Conservation (phyloP, 768 basidiomycete species). For the Zangia roseola region DNA sequence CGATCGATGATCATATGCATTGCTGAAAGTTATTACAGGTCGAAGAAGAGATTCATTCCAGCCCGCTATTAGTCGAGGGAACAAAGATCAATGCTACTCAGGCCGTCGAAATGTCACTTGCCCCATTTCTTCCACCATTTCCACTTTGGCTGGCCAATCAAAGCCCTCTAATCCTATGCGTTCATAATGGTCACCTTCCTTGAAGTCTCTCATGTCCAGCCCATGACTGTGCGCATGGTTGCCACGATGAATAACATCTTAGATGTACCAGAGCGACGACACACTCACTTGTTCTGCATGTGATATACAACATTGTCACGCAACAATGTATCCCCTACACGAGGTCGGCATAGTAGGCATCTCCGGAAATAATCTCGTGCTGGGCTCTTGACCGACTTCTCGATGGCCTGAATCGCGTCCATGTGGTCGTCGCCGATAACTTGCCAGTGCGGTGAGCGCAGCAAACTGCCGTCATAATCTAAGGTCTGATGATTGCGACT, state of each 20-base stretch:
- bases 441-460: slow-evolving; percentile 11
- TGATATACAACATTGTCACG: too few relatives aligned
- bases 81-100: too few relatives aligned
- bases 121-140: background rate
- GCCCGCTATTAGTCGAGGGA: too few relatives aligned
- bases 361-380: background rate
- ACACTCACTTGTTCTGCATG: slow-evolving; percentile 5
- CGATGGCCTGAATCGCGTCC: slow-evolving; percentile 6
- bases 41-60: too few relatives aligned
- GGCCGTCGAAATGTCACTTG: background rate
- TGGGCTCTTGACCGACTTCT: background rate
- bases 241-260: background rate
- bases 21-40: too few relatives aligned
- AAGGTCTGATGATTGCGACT: too few relatives aligned
- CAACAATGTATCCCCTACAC: too few relatives aligned
- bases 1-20: too few relatives aligned
- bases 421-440: slow-evolving; percentile 7
- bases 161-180: background rate
- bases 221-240: slow-evolving; percentile 1
- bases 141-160: background rate
- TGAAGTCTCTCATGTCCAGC: background rate
- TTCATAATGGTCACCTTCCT: slow-evolving; percentile 6
- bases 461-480: too few relatives aligned
- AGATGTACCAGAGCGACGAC: background rate
- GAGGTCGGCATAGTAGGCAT: slow-evolving; percentile 11